Evolutionary conservation across 2,329 filamentous ascomycete species (phyloP).

Genomic region (Gyromitra esculenta): DNA sequence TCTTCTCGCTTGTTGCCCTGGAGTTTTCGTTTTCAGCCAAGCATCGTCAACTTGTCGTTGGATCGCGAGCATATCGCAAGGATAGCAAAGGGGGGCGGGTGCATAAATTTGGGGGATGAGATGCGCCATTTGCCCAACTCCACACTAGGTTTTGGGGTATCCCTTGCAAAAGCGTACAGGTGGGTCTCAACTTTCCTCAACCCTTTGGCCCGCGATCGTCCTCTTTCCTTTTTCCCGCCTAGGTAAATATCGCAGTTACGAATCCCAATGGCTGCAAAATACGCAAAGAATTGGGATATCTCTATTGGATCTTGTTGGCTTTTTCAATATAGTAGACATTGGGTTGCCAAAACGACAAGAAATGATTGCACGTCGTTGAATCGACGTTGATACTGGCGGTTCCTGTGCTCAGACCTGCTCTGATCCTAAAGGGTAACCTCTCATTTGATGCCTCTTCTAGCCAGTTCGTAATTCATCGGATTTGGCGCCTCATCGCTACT

Average conservation of each 20-base stretch:
- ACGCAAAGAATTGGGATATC: conserved; percentile 9
- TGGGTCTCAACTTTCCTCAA: conserved; percentile 31
- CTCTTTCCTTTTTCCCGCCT: conserved; percentile 20
- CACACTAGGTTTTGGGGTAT: conserved; percentile 27
- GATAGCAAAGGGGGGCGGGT: conserved; percentile 25
- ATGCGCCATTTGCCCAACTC: conserved; percentile 32
- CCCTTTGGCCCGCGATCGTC: conserved; percentile 20
- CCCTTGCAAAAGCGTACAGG: conserved; percentile 26
- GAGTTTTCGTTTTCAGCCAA: conserved; percentile 28
- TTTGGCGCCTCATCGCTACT: conserved; percentile 26
- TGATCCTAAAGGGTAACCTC: conserved; percentile 43
- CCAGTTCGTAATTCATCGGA: conserved; percentile 35
- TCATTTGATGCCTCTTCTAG: conserved; percentile 39
- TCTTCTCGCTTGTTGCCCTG: conserved; percentile 42
- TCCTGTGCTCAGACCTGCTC: conserved; percentile 42
- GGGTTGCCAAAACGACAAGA: background rate
- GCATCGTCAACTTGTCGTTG: conserved; percentile 35
- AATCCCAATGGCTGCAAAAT: conserved; percentile 4
- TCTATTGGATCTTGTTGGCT: conserved; percentile 12
- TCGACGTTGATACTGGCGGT: conserved; percentile 39
- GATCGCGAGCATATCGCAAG: conserved; percentile 28
- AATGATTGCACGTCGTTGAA: conserved; percentile 16
- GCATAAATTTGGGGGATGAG: conserved; percentile 28
- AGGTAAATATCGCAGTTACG: conserved; percentile 3
- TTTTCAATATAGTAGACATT: background rate